Evolutionary conservation across 2,329 filamentous ascomycete genomes (phyloP).

Genomic region (Epichloe amarillans): DNA sequence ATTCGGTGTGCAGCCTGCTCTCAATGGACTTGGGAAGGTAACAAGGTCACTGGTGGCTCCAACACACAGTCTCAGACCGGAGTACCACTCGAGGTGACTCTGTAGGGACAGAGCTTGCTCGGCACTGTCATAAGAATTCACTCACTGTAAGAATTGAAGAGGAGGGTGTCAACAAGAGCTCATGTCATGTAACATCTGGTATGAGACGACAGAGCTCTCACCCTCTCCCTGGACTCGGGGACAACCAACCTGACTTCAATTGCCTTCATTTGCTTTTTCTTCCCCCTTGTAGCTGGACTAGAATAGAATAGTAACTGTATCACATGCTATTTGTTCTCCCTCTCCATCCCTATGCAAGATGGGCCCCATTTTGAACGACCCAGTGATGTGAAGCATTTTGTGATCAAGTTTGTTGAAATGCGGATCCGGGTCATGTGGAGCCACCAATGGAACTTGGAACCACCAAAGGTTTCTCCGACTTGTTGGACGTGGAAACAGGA

Average conservation of each 20-base stretch:
- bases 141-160: too few species aligned
- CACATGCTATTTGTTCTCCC: too few species aligned
- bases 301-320: too few species aligned
- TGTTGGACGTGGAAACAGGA: background rate
- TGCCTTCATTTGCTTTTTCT: too few species aligned
- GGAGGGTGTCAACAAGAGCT: background rate
- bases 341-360: too few species aligned
- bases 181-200: background rate
- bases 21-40: background rate
- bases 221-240: too few species aligned
- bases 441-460: background rate
- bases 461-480: too few species aligned
- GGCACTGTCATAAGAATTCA: background rate
- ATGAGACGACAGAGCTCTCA: background rate
- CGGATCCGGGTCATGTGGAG: background rate
- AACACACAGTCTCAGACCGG: background rate
- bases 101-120: conserved; percentile 4
- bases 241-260: background rate
- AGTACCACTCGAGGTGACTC: background rate
- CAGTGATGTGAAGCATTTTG: background rate
- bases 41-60: background rate
- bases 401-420: background rate
- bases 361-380: background rate
- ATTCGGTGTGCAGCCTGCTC: background rate
- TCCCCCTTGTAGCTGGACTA: too few species aligned